Conservation (phyloP, 1,139 yeast species). For the Scheffersomyces lignicola region DNA sequence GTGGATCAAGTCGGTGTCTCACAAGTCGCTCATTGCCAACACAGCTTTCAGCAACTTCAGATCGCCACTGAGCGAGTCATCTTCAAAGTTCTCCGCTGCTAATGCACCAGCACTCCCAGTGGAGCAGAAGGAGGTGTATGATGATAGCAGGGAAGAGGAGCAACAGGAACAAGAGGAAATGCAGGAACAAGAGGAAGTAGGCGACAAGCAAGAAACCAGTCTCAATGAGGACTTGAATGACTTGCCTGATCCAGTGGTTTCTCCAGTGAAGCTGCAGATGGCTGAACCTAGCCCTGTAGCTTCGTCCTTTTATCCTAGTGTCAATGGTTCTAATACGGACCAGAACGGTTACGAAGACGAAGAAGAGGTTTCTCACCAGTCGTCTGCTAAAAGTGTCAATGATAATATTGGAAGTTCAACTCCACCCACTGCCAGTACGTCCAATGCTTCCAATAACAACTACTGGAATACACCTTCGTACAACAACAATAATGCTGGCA, state of each 20-base stretch:
- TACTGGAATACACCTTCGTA: conserved; percentile 1
- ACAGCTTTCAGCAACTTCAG: conserved; percentile 46
- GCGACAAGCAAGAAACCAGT: too few species aligned
- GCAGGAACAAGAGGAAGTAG: background rate
- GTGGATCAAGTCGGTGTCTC: conserved; percentile 18
- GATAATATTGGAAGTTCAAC: conserved; percentile 16
- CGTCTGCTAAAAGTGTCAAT: conserved; percentile 20
- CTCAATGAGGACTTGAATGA: background rate
- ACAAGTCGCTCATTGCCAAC: conserved; percentile 37
- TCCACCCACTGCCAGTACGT: conserved; percentile 26
- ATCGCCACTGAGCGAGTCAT: conserved; percentile 14
- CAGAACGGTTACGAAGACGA: background rate
- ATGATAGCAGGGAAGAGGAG: background rate
- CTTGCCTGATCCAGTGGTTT: conserved; percentile 1
- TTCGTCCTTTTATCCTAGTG: too few species aligned
- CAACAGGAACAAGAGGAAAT: background rate
- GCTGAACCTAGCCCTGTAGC: too few species aligned
- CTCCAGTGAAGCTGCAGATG: too few species aligned
- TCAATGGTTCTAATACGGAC: background rate
- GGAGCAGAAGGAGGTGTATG: background rate
- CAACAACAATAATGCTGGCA: too few species aligned
- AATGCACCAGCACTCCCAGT: background rate
- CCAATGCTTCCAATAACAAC: conserved; percentile 16
- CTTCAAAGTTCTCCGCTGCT: conserved; percentile 8
- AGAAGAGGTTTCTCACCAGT: conserved; percentile 10